Evolutionary conservation across 805 yeast genomes (phyloP), one percentile per base, ranked within the genome.

Genomic region (Vanderwaltozyma verrucispora): DNA sequence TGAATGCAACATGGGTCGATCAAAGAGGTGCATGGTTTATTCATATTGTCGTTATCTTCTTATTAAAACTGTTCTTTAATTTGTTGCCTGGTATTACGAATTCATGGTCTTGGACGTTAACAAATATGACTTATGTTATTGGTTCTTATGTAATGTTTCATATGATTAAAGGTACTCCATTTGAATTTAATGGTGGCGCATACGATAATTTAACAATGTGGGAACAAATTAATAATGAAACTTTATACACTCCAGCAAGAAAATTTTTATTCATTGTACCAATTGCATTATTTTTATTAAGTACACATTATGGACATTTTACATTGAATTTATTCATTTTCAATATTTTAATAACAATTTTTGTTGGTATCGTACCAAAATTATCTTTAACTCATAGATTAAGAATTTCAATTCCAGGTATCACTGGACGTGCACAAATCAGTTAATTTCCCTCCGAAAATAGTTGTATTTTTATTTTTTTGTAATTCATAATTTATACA

Each of bases 101-200:
- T 40, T 94, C 88, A 58, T 72, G 87, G 71, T 74, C 83, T 42
- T 89, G 98, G 98, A 85, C 97, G 2, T 62, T 92, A 47, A 89
- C 97, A 6, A 92, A 89, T 56, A 72, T 81, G 35, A 79, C 95
- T 5, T 89, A 89, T 59, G 89, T 83, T 38, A 74, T 83, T 46
- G 97, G 96, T 4, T 79, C 94, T 1, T 92, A 87, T 59, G 75
- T 89, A 44, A 92, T 89, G 97, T 92, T 89, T 59, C 98, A 89
- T 60, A 80, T 84, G 58, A 85, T 92, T 32, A 92, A 89, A 53
- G 98, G 98, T 28, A 87, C 95, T 2, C 98, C 98, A 0, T 92
- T 89, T 56, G 98, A 92, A 51, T 88, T 89, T 66, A 92, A 88
- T 56, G 80, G 83, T 29, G 98, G 98, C 30, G 97, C 96, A 0